A percentile compares a stretch with the other conserved stretches of the same genome.
These are phyloP conservation scores for Halophytophthora polymorphica DNA, from an alignment of 352 stramenopile genomes.

Conservation along the genomic window DNA sequence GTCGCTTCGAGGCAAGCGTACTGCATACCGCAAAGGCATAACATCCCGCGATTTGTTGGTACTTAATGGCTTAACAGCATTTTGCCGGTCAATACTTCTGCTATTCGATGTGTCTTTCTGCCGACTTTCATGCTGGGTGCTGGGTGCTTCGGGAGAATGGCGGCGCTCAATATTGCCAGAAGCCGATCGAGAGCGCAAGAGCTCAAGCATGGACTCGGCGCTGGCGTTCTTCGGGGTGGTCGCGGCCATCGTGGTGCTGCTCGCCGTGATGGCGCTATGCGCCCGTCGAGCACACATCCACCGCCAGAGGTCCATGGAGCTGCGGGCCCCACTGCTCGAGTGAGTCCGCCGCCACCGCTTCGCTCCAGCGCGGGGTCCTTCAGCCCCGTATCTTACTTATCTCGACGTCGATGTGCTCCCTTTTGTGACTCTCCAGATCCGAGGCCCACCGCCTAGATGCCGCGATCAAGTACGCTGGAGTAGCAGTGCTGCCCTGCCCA, in stretches of 20 bases:
- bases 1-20: no score
- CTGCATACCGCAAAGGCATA: no score
- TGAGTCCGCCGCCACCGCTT: no score
- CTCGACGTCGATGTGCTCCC: not conserved
- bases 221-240: slow-evolving; percentile 20
- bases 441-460: slow-evolving; percentile 34
- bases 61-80: no score
- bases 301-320: slow-evolving; percentile 19
- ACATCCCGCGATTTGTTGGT: no score
- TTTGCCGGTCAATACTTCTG: no score
- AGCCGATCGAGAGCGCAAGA: no score
- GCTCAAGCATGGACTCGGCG: slow-evolving; percentile 15
- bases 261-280: slow-evolving; percentile 17
- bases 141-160: no score
- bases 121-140: no score
- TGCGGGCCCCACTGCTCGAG: slow-evolving; percentile 26
- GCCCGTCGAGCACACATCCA: slow-evolving; percentile 16
- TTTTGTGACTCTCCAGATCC: slow-evolving; percentile 5
- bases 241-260: slow-evolving; percentile 16
- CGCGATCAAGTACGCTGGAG: slow-evolving; percentile 12
- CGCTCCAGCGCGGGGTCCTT: not conserved
- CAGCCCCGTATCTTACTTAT: not conserved
- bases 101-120: no score
- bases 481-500: no score
- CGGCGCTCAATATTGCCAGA: slow-evolving; percentile 4